These are phyloP conservation scores for Metschnikowia anglica DNA, from an alignment of 805 yeast genomes.

Conservation along the genomic window DNA sequence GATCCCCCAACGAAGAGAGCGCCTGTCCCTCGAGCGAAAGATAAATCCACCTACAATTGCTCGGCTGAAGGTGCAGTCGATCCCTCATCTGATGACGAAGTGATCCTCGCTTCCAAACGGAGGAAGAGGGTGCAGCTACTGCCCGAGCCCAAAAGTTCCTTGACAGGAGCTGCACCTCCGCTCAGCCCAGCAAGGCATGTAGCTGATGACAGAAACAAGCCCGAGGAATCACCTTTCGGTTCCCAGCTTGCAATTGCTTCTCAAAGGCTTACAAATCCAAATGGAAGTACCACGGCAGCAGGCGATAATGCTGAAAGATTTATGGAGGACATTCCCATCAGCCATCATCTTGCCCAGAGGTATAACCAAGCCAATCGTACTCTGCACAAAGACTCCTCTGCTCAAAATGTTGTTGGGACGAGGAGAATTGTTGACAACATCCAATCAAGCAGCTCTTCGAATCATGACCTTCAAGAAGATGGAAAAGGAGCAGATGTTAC, in stretches of 20 bases:
- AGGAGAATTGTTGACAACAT: background rate
- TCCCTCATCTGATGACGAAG: constrained; percentile 3
- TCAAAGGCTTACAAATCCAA: background rate
- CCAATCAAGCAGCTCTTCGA: background rate
- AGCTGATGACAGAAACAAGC: background rate
- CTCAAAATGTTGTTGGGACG: background rate
- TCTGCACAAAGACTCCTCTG: background rate
- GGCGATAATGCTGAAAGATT: background rate
- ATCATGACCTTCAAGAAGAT: background rate
- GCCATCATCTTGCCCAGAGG: constrained; percentile 9
- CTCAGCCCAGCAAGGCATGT: background rate
- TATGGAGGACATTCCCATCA: constrained; percentile 8
- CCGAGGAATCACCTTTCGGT: background rate
- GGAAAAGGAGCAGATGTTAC: too few relatives aligned
- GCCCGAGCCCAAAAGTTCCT: constrained; percentile 7
- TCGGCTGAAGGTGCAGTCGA: background rate
- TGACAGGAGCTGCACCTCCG: background rate
- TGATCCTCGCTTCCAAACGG: background rate
- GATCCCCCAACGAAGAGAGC: background rate
- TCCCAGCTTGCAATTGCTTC: background rate
- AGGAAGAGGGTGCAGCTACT: constrained; percentile 7
- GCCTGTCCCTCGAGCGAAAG: background rate
- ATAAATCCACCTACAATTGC: background rate
- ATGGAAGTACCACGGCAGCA: background rate
- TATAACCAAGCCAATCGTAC: background rate